Conservation (phyloP, 257 asterid species). For the Fraxinus americana region DNA sequence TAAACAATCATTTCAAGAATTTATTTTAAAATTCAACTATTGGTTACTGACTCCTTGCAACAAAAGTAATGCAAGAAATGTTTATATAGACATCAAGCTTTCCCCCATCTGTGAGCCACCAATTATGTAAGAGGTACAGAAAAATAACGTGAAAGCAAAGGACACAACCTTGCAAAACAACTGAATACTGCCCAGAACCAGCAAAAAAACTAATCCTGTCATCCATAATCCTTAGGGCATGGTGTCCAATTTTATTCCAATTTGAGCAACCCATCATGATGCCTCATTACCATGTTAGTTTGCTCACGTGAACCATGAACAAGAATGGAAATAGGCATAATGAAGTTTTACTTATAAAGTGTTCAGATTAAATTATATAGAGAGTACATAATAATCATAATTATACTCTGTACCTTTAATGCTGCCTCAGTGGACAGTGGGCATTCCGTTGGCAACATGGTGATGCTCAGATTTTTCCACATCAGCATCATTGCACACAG, state of each 20-base stretch:
- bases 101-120: background rate
- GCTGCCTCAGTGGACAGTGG: slow-evolving; percentile 99
- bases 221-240: background rate
- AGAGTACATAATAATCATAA: background rate
- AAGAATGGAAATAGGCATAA: background rate
- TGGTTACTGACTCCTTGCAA: background rate
- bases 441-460: slow-evolving; percentile 79
- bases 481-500: no score
- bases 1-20: slow-evolving; percentile 22
- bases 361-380: background rate
- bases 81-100: background rate
- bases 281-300: background rate
- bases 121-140: background rate
- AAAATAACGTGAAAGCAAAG: background rate
- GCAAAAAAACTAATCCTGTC: background rate
- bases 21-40: slow-evolving; percentile 10
- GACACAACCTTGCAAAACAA: background rate
- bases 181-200: background rate
- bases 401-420: slow-evolving; percentile 58
- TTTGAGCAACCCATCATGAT: background rate
- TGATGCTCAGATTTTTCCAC: no score
- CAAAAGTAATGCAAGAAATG: slow-evolving; percentile 7
- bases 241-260: background rate
- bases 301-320: background rate
- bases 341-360: background rate